Base-by-base conservation (phyloP, 2,329 filamentous ascomycete species). In the Botrytis pseudocinerea region DNA sequence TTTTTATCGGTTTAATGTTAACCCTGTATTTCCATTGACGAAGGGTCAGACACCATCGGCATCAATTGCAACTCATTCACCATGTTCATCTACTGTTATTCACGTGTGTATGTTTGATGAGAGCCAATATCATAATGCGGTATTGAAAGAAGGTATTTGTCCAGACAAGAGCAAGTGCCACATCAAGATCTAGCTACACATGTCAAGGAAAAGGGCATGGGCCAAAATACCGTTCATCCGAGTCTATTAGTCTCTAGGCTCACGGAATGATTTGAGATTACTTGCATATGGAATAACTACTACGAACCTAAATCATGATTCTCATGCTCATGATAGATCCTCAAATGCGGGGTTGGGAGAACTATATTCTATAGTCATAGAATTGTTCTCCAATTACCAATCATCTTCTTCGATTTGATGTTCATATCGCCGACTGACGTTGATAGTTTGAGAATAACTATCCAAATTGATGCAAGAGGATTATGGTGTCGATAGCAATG, bases 231-330 rank as follows among this genome's bases (percentile, higher is more conserved):
- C 28, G 18, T 65, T 65, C 61, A 65, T 25, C 42, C 63, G 20
- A 44, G 44, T 51, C 44, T 51, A 51, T 10, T 35, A 51, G 57
- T 73, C 10, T 59, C 51, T 46, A 28, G 48, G 22, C 32, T 1
- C n/a, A 51, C 28, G 14, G 20, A 61, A 73, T 54, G 63, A 62
- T 38, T 70, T 62, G 51, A 64, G 65, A 63, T 64, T 64, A 63
- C 64, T 70, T 12, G 44, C 60, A 25, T 38, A 57, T 32, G 42
- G 3, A 9, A 60, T 38, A 16, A 18, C 35, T 16, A 16, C 40
- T 38, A 9, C 35, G 40, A 69, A 60, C 18, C 42, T 12, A 60
- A 65, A 65, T 65, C 44, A 38, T 12, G 28, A 4, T 38, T 65
- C 38, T 44, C 16, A 35, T 28, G 42, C 51, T 25, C 8, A 6